Percentiles rank a stretch among this genome's conserved stretches.
These are phyloP conservation scores for Trichoderma erinaceum DNA, from an alignment of 495 filamentous ascomycete species.

Conservation along the genomic window DNA sequence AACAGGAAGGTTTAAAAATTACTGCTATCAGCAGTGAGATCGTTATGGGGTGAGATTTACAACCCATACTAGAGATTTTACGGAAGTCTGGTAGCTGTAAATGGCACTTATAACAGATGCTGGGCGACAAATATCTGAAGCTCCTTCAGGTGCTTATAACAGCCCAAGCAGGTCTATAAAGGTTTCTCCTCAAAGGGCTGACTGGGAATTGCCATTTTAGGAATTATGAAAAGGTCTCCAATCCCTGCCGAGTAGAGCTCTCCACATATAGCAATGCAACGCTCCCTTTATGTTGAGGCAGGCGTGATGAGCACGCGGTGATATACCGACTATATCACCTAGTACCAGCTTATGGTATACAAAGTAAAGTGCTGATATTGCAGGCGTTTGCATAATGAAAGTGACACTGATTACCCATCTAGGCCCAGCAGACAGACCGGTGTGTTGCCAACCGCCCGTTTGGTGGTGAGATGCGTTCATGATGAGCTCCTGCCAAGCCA, in stretches of 20 bases:
- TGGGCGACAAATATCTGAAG: no score
- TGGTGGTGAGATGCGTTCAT: neutral
- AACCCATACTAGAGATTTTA: no score
- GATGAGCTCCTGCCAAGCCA: neutral
- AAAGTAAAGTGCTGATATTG: neutral
- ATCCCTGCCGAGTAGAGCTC: neutral
- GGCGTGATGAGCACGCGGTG: neutral
- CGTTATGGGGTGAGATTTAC: no score
- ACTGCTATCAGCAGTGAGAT: no score
- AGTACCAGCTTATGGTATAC: no score
- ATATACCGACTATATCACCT: neutral
- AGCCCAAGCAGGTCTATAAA: no score
- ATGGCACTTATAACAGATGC: no score
- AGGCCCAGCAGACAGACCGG: neutral
- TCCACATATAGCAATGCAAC: neutral
- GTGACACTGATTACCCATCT: neutral
- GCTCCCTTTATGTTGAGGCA: neutral
- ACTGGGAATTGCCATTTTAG: no score
- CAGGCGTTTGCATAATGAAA: neutral
- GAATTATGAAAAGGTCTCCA: neutral
- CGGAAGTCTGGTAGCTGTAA: no score
- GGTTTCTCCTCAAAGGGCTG: no score
- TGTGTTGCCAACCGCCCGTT: neutral
- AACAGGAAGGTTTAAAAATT: no score
- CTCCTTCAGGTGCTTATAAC: no score